These are phyloP conservation scores for Apiospora rasikravindrae DNA, from an alignment of 2,329 filamentous ascomycete genomes.

Conservation along the genomic window DNA sequence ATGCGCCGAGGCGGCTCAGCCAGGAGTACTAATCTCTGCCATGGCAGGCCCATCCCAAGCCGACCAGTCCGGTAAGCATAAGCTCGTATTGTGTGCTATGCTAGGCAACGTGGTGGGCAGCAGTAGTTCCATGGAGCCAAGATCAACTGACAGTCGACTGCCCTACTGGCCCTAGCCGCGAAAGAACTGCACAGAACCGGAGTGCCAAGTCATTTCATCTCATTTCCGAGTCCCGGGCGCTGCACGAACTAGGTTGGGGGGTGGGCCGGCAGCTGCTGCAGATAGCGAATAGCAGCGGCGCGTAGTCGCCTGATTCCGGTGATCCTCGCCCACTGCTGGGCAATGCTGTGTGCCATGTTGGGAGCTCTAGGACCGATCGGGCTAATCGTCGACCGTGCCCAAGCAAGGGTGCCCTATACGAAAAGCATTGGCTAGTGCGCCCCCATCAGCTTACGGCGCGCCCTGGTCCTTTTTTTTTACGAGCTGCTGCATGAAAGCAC, in stretches of 20 bases:
- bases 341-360: background rate
- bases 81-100: background rate
- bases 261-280: background rate
- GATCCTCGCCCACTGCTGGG: background rate
- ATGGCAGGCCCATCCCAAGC: background rate
- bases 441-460: conserved; percentile 2
- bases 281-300: conserved; percentile 1
- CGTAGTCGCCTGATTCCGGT: conserved; percentile 4
- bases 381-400: background rate
- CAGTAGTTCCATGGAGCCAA: background rate
- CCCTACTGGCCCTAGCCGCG: background rate
- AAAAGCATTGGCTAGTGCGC: background rate
- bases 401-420: conserved; percentile 1
- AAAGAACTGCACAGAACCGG: background rate
- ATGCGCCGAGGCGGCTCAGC: conserved; percentile 2
- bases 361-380: background rate
- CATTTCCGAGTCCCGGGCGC: conserved; percentile 12
- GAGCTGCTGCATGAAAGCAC: background rate
- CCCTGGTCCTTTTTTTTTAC: background rate
- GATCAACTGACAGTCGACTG: background rate
- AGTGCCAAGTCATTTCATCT: background rate
- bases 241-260: conserved; percentile 10
- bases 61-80: background rate
- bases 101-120: background rate
- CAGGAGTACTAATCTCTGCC: background rate